Conservation (phyloP, 106 monocot genomes). For the Acorus gramineus region DNA sequence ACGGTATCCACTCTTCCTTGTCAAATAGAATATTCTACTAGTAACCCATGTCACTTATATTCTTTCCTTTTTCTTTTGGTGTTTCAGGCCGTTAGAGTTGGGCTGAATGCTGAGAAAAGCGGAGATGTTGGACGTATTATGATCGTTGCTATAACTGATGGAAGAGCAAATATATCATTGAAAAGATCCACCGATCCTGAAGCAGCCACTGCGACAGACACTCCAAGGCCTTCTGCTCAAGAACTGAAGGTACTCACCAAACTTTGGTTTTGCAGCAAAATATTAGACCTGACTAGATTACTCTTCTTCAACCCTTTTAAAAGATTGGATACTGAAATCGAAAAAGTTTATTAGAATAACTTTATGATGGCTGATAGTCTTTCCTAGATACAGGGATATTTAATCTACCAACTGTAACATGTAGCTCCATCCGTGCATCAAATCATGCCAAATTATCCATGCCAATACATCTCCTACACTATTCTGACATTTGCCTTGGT, state of each 20-base stretch:
- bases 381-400: too few species aligned
- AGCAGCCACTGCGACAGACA: conserved; percentile 51
- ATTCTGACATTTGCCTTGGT: too few species aligned
- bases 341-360: too few species aligned
- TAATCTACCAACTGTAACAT: too few species aligned
- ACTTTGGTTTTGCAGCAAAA: background rate
- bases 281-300: background rate
- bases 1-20: conserved; percentile 28
- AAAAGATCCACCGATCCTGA: conserved; percentile 93
- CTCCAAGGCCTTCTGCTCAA: conserved; percentile 78
- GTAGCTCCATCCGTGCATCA: too few species aligned
- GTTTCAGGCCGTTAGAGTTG: conserved; percentile 91
- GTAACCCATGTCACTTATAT: background rate
- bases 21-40: too few species aligned
- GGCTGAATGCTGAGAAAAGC: conserved; percentile 99
- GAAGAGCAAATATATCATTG: conserved; percentile 91
- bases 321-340: background rate
- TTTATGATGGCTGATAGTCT: too few species aligned
- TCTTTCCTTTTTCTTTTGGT: conserved; percentile 3
- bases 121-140: conserved; percentile 97
- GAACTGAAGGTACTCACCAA: conserved; percentile 74
- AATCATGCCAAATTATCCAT: too few species aligned
- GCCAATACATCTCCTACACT: too few species aligned
- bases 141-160: conserved; percentile 99
- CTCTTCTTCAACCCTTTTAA: conserved; percentile 1